These are phyloP conservation scores for Stephania cephalantha DNA, from an alignment of 164 flowering plant species.

Conservation along the genomic window DNA sequence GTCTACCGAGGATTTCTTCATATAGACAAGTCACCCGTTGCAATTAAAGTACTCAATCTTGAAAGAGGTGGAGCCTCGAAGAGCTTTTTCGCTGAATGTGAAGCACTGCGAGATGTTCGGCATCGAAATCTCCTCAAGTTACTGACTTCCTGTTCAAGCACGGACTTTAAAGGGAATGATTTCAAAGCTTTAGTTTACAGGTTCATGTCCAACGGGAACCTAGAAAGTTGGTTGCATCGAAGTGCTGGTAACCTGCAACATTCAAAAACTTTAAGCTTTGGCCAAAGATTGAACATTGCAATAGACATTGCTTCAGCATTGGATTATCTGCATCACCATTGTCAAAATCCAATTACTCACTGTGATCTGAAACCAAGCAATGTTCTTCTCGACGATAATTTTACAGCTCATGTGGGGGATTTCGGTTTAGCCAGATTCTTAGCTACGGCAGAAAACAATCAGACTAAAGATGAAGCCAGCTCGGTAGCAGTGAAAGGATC, in stretches of 20 bases:
- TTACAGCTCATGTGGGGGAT: constrained; percentile 18
- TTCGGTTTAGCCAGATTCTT: constrained; percentile 19
- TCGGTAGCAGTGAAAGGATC: constrained; percentile 7
- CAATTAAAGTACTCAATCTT: constrained; percentile 22
- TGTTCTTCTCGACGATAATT: constrained; percentile 19
- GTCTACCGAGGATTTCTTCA: constrained; percentile 16
- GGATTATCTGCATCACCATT: too few relatives aligned
- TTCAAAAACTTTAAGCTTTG: constrained; percentile 8
- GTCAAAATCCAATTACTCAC: too few relatives aligned
- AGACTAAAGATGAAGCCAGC: background rate
- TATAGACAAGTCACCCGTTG: background rate
- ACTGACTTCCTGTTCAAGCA: constrained; percentile 14
- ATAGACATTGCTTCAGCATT: background rate
- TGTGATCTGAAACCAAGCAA: constrained; percentile 14
- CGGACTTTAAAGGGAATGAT: constrained; percentile 15
- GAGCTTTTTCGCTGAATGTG: constrained; percentile 23
- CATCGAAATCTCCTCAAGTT: constrained; percentile 20
- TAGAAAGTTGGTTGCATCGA: constrained; percentile 20
- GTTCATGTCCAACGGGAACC: constrained; percentile 21
- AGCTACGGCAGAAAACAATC: background rate
- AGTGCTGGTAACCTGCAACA: background rate
- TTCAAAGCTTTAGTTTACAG: constrained; percentile 21
- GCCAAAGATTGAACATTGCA: constrained; percentile 9
- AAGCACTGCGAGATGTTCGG: constrained; percentile 6
- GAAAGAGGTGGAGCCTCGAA: constrained; percentile 16